These are phyloP conservation scores for Saccharomycopsis capsularis DNA, from an alignment of 805 yeast species.

Conservation along the genomic window DNA sequence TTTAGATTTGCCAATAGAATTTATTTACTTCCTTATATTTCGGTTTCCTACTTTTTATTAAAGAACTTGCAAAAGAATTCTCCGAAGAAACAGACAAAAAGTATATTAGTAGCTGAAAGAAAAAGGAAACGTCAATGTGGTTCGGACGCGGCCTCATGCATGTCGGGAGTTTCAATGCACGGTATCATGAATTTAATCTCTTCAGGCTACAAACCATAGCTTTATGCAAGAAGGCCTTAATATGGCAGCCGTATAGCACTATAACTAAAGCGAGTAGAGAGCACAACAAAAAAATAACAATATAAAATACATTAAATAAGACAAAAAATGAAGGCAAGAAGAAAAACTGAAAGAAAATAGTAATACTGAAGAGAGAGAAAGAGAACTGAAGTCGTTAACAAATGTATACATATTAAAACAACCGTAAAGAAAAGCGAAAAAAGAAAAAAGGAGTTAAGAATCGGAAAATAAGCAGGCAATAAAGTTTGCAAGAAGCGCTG, in stretches of 20 bases:
- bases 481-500: background rate
- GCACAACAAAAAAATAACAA: background rate
- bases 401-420: background rate
- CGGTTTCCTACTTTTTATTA: too few relatives aligned
- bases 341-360: background rate
- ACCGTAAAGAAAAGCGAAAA: background rate
- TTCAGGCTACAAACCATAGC: background rate
- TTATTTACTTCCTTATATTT: too few relatives aligned
- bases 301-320: too few relatives aligned
- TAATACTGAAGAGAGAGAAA: too few relatives aligned
- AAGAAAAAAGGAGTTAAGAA: background rate
- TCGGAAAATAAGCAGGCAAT: background rate
- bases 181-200: too few relatives aligned
- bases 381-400: background rate
- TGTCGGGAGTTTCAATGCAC: too few relatives aligned
- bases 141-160: too few relatives aligned
- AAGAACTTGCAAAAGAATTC: too few relatives aligned
- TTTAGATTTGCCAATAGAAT: too few relatives aligned
- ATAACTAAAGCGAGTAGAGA: background rate
- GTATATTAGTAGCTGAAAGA: too few relatives aligned
- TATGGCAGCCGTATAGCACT: background rate
- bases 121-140: too few relatives aligned
- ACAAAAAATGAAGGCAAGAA: background rate
- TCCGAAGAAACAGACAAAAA: too few relatives aligned
- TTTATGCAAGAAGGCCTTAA: background rate